phyloP scores from a whole-genome alignment of 352 stramenopile species.

The Phytophthora europaea region DNA sequence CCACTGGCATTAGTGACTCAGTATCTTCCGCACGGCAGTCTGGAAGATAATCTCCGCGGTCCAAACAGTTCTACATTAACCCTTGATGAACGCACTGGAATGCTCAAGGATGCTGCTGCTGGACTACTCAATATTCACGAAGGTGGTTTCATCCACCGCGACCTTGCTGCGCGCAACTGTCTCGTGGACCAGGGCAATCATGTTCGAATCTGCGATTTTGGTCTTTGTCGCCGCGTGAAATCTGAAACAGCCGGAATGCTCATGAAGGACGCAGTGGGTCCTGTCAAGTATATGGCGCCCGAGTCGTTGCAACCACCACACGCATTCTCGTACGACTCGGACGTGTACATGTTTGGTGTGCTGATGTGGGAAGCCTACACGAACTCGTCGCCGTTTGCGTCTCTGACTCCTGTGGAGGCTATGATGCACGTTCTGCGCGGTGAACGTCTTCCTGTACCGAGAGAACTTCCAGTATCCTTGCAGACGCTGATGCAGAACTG shows the following conservation, averaged over 20 bases:
- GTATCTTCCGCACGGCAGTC: conserved; percentile 77
- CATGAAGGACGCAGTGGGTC: conserved; percentile 73
- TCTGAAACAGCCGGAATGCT: conserved; percentile 61
- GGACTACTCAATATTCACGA: conserved; percentile 88
- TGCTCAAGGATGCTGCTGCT: conserved; percentile 79
- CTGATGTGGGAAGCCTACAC: conserved; percentile 88
- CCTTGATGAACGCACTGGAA: conserved; percentile 58
- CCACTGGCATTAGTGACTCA: conserved; percentile 77
- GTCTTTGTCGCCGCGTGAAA: conserved; percentile 70
- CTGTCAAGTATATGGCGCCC: conserved; percentile 88
- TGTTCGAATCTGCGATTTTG: conserved; percentile 87
- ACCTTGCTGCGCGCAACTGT: conserved; percentile 84
- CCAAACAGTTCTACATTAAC: conserved; percentile 26
- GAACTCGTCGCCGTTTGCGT: conserved; percentile 59
- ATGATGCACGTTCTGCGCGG: conserved; percentile 73
- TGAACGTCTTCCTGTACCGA: conserved; percentile 62
- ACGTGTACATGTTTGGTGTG: conserved; percentile 88
- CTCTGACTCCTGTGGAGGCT: conserved; percentile 65
- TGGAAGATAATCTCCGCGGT: conserved; percentile 78
- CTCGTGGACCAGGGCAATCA: conserved; percentile 69
- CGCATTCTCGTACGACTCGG: conserved; percentile 79
- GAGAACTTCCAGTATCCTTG: conserved; percentile 55
- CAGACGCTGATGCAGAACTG: conserved; percentile 73
- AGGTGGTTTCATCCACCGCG: conserved; percentile 86
- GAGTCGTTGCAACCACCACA: conserved; percentile 83